Conservation (phyloP, 306 rosid species). For the Dryas octopetala region DNA sequence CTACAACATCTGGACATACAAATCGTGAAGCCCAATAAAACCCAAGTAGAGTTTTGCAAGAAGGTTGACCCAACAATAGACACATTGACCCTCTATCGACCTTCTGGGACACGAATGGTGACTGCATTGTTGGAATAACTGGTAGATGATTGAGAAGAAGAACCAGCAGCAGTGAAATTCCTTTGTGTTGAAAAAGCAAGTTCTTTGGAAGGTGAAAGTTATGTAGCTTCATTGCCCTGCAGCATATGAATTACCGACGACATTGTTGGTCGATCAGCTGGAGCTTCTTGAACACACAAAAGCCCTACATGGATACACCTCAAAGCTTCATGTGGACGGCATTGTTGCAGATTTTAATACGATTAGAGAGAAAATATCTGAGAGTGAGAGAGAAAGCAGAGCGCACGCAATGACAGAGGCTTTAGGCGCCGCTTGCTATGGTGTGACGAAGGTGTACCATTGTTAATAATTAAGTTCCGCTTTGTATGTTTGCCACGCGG, state of each 20-base stretch:
- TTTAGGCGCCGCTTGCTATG: neutral
- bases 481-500: neutral
- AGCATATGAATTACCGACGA: slow-evolving; percentile 8
- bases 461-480: neutral
- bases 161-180: neutral
- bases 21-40: no score
- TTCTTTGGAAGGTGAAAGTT: slow-evolving; percentile 13
- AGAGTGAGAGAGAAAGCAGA: neutral
- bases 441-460: neutral
- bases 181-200: neutral
- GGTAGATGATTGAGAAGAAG: neutral
- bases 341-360: neutral
- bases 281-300: slow-evolving; percentile 21
- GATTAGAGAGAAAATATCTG: neutral
- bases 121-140: neutral
- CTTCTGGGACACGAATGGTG: neutral
- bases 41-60: no score
- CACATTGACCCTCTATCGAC: neutral
- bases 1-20: no score
- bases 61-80: no score
- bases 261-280: slow-evolving; percentile 18
- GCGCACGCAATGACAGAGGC: neutral
- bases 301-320: slow-evolving; percentile 20
- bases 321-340: neutral
- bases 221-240: neutral